These are phyloP conservation scores for Puccinellia tenuiflora DNA, from an alignment of 176 grass and related monocot genomes.

Conservation along the genomic window DNA sequence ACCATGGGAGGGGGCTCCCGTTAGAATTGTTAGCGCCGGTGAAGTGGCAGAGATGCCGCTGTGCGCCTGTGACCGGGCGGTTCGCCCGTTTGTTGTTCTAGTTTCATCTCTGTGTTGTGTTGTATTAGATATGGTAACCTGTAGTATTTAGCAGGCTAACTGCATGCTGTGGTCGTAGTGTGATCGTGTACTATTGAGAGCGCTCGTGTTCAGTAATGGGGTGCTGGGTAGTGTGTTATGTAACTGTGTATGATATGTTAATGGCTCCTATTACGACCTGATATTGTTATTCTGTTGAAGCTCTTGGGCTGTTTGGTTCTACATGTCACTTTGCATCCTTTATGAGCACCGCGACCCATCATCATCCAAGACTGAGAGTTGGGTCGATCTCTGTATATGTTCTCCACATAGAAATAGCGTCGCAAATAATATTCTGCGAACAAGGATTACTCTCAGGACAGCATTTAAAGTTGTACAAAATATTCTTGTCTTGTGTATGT, in stretches of 20 bases:
- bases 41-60: constrained; percentile 23
- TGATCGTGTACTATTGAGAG: constrained; percentile 6
- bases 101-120: constrained; percentile 4
- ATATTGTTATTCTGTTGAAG: background rate
- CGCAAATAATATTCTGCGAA: no score
- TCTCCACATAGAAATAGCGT: no score
- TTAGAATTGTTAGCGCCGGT: constrained; percentile 29
- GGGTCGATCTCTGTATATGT: no score
- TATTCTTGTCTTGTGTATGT: background rate
- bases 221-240: constrained; percentile 24
- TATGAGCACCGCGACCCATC: background rate
- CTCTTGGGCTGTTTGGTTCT: background rate
- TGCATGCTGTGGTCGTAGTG: constrained; percentile 21
- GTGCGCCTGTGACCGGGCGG: background rate
- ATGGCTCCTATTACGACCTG: background rate
- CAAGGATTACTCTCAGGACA: background rate
- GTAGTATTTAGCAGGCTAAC: constrained; percentile 34
- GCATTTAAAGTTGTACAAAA: background rate
- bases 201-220: constrained; percentile 23
- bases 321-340: background rate
- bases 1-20: background rate
- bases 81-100: constrained; percentile 14
- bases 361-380: background rate
- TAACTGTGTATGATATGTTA: constrained; percentile 8
- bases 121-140: constrained; percentile 30